Evolutionary conservation across 495 filamentous ascomycete species (phyloP).

Genomic region (Hypoxylon lenormandii): DNA sequence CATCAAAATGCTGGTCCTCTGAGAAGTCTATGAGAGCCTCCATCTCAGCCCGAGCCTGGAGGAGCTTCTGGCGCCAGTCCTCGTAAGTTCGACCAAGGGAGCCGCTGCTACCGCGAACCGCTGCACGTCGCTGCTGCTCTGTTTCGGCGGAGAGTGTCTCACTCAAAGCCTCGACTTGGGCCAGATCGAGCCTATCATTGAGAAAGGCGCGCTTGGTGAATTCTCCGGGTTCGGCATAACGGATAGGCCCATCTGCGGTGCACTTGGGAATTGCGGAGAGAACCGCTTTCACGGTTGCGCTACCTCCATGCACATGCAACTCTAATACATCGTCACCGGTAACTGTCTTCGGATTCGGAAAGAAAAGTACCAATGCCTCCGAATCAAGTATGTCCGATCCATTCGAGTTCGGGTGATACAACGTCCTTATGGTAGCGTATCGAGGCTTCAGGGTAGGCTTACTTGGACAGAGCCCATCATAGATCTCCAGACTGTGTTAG

Average conservation of each 20-base stretch:
- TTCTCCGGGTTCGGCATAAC: slow-evolving; percentile 94
- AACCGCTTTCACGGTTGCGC: slow-evolving; percentile 86
- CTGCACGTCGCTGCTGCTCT: slow-evolving; percentile 89
- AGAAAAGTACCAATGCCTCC: slow-evolving; percentile 85
- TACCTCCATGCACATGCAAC: slow-evolving; percentile 92
- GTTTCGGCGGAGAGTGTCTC: slow-evolving; percentile 88
- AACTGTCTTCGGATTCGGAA: slow-evolving; percentile 82
- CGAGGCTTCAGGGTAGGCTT: slow-evolving; percentile 75
- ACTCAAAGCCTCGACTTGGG: slow-evolving; percentile 92
- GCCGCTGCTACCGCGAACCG: slow-evolving; percentile 80
- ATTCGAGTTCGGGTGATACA: slow-evolving; percentile 71
- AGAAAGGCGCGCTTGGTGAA: slow-evolving; percentile 94
- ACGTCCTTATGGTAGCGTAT: slow-evolving; percentile 77
- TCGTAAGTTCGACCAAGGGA: slow-evolving; percentile 84
- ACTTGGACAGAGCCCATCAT: slow-evolving; percentile 77
- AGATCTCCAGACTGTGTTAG: slow-evolving; percentile 68
- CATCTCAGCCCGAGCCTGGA: slow-evolving; percentile 87
- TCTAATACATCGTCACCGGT: slow-evolving; percentile 95
- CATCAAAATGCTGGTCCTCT: slow-evolving; percentile 97
- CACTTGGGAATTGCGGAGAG: slow-evolving; percentile 76
- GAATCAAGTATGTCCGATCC: slow-evolving; percentile 75
- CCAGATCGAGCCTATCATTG: slow-evolving; percentile 84
- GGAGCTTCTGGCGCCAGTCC: slow-evolving; percentile 77
- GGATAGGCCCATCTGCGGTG: slow-evolving; percentile 61
- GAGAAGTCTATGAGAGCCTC: slow-evolving; percentile 97